phyloP scores from a whole-genome alignment of 23 red algal species.

The Chondrus crispus region DNA sequence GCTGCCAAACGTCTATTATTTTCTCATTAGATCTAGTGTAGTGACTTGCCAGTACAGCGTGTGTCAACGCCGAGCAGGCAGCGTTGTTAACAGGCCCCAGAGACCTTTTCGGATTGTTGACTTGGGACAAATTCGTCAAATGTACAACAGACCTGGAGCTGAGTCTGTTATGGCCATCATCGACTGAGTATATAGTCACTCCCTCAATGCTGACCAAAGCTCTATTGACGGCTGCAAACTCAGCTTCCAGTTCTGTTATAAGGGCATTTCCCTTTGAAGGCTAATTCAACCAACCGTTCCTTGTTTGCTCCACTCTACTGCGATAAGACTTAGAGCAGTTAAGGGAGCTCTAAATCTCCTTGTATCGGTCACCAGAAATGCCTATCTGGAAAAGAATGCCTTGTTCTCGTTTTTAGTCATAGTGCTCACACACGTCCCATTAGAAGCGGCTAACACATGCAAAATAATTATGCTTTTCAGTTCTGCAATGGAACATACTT shows the following conservation, averaged over 20 bases:
- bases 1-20: background rate
- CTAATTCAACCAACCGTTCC: background rate
- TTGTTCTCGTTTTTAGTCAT: background rate
- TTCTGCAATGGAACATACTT: background rate
- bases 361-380: background rate
- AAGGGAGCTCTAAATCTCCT: background rate
- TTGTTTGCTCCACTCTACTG: background rate
- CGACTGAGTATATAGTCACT: background rate
- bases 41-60: slow-evolving; percentile 7
- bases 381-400: background rate
- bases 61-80: background rate
- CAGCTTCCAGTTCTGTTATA: background rate
- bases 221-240: background rate
- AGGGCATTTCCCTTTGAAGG: background rate
- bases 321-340: background rate
- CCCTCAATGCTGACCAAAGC: background rate
- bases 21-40: background rate
- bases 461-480: slow-evolving; percentile 1
- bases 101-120: slow-evolving; percentile 10
- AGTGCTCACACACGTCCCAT: background rate
- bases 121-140: slow-evolving; percentile 2
- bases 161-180: slow-evolving; percentile 7
- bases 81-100: slow-evolving; percentile 13
- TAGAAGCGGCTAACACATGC: background rate
- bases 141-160: background rate